Evolutionary conservation across 1,139 yeast species (phyloP), one percentile per base, ranked within the genome.

Genomic region (Protomyces inundatus): DNA sequence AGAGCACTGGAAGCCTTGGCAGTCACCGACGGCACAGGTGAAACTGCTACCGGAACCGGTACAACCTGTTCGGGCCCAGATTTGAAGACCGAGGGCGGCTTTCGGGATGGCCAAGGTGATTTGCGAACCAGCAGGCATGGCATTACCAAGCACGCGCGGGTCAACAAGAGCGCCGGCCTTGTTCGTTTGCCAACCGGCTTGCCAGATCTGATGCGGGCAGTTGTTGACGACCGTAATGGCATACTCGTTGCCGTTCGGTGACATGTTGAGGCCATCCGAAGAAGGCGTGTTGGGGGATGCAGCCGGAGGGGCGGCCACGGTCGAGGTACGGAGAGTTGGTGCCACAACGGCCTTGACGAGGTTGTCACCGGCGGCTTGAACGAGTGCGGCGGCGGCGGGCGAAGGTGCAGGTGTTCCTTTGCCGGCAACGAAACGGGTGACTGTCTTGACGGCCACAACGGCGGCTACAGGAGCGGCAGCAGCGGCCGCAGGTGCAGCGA

Each of bases 161-260:
- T 50, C 45, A 51, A 58, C 54, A 52, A 58, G 30, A 7, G 42
- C 62, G 23, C 62, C 62, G 23, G 55, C 56, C 12, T 55, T 58
- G 62, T 58, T 58, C 12, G 62, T 58, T 50, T 58, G 62, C 62
- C 62, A 58, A 12, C 62, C 62, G 12, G 62, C 62, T 34, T 58
- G 62, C 62, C 62, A 58, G 56, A 58, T 58, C 39, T 55, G 42
- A 51, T 51, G 52, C 6, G 53, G 56, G 42, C 62, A 58, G 56
- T 58, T 58, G 56, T 58, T 58, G 62, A 58, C 53, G 30, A 58
- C 62, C 10, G 35, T 37, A 23, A 58, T 39, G 45, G 62, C 48
- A 45, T 58, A 58, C 30, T 58, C 62, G 35, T 33, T 48, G 48
- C 62, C 37, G 14, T 46, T 16, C 4, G 48, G 45, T 6, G 46